phyloP scores from a whole-genome alignment of 208 protist genomes.

The Kentomonas sorsogonicus region DNA sequence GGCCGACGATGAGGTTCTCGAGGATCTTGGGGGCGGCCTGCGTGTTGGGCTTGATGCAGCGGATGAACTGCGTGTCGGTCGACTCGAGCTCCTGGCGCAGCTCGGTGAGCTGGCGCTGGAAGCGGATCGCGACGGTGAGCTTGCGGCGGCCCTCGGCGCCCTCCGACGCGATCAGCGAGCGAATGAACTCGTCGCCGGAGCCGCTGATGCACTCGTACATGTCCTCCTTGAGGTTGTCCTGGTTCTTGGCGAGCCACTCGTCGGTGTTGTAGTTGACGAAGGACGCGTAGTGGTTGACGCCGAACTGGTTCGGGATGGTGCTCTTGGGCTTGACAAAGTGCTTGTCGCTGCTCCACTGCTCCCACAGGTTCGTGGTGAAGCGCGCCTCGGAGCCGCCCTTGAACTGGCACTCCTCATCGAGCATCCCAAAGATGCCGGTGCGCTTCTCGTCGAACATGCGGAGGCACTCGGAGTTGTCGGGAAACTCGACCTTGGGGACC shows the following conservation, averaged over 20 bases:
- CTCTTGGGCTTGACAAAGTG: slow-evolving; percentile 84
- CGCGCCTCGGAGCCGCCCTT: slow-evolving; percentile 58
- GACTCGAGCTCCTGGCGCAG: slow-evolving; percentile 76
- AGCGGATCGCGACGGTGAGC: slow-evolving; percentile 78
- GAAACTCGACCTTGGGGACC: slow-evolving; percentile 71
- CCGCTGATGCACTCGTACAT: slow-evolving; percentile 44
- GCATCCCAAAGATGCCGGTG: slow-evolving; percentile 77
- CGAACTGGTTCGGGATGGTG: slow-evolving; percentile 85
- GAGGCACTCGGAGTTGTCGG: slow-evolving; percentile 86
- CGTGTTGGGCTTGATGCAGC: slow-evolving; percentile 92
- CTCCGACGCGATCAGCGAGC: slow-evolving; percentile 45
- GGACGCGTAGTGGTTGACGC: slow-evolving; percentile 88
- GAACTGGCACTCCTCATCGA: slow-evolving; percentile 89
- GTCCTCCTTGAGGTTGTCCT: slow-evolving; percentile 82
- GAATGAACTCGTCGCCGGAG: slow-evolving; percentile 58
- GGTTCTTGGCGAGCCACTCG: slow-evolving; percentile 91
- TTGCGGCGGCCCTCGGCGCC: slow-evolving; percentile 37
- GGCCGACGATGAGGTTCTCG: slow-evolving; percentile 71
- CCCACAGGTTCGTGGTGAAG: slow-evolving; percentile 76
- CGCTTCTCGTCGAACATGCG: slow-evolving; percentile 79
- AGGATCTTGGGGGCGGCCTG: slow-evolving; percentile 49
- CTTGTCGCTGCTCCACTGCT: slow-evolving; percentile 36
- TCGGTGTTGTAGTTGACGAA: slow-evolving; percentile 83
- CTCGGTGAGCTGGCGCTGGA: slow-evolving; percentile 68
- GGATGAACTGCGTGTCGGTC: slow-evolving; percentile 91